These are phyloP conservation scores for Entomortierella lignicola DNA, from an alignment of 192 early-diverging fungal species.

Conservation along the genomic window DNA sequence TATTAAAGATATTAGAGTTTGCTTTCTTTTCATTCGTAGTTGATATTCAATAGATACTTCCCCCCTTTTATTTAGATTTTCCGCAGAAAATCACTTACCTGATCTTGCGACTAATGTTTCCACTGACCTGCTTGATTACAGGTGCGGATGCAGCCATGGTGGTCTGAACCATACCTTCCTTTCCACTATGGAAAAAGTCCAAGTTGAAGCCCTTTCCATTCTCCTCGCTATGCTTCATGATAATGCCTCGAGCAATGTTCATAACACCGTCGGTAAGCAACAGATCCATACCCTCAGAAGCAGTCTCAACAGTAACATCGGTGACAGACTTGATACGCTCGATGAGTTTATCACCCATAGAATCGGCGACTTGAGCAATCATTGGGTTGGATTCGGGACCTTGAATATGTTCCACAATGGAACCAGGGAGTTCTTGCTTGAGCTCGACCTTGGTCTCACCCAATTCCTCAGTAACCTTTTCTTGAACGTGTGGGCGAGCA, in stretches of 20 bases:
- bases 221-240: slow-evolving; percentile 24
- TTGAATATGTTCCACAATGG: slow-evolving; percentile 34
- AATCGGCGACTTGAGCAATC: slow-evolving; percentile 15
- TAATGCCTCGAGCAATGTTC: slow-evolving; percentile 33
- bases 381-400: slow-evolving; percentile 16
- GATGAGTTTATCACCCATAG: slow-evolving; percentile 37
- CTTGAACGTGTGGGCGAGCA: slow-evolving; percentile 42
- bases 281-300: slow-evolving; percentile 51
- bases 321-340: slow-evolving; percentile 24
- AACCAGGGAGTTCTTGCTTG: slow-evolving; percentile 38
- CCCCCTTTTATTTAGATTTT: no score
- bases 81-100: no score
- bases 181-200: slow-evolving; percentile 38
- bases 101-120: slow-evolving; percentile 40
- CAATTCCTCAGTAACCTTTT: slow-evolving; percentile 43
- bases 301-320: slow-evolving; percentile 29
- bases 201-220: slow-evolving; percentile 42
- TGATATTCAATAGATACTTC: no score
- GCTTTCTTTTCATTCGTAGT: no score
- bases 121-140: slow-evolving; percentile 45
- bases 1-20: neutral
- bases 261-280: slow-evolving; percentile 52
- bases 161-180: slow-evolving; percentile 42
- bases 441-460: slow-evolving; percentile 49
- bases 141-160: slow-evolving; percentile 40